Evolutionary conservation across 805 yeast species (phyloP).

Genomic region (Phaffomyces opuntiae): DNA sequence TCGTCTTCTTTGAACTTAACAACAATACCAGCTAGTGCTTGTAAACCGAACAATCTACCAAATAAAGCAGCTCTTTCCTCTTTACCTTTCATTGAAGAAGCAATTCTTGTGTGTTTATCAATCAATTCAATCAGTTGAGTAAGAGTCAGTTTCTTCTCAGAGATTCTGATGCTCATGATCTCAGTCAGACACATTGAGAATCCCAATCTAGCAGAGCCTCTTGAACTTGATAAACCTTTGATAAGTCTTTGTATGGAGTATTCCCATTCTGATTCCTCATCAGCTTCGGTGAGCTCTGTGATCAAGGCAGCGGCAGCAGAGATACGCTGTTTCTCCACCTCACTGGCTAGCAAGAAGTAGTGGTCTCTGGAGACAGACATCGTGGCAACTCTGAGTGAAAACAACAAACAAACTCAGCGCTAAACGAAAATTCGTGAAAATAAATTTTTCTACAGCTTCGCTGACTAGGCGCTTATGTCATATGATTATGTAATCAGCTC

Average conservation of each 20-base stretch:
- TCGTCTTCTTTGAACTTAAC: constrained; percentile 2
- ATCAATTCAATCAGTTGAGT: constrained; percentile 31
- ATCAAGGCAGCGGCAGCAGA: constrained; percentile 63
- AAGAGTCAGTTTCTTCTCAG: constrained; percentile 29
- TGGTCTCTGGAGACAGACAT: constrained; percentile 64
- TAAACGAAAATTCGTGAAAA: neutral
- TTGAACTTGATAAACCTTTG: constrained; percentile 73
- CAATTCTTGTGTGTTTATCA: constrained; percentile 29
- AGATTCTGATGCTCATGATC: constrained; percentile 32
- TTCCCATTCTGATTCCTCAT: constrained; percentile 56
- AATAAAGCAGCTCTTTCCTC: constrained; percentile 75
- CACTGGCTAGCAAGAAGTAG: constrained; percentile 73
- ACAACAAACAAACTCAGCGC: neutral
- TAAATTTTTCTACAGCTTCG: neutral
- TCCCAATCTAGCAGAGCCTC: constrained; percentile 82
- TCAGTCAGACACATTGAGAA: constrained; percentile 85
- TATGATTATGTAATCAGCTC: neutral
- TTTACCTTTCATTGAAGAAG: constrained; percentile 57
- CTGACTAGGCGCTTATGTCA: neutral
- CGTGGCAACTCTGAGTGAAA: no score
- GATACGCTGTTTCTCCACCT: constrained; percentile 63
- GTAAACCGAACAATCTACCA: constrained; percentile 82
- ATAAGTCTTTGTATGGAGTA: constrained; percentile 76
- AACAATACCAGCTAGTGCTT: constrained; percentile 50
- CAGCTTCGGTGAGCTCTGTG: constrained; percentile 43